Evolutionary conservation across 2,329 filamentous ascomycete genomes (phyloP), one percentile per base, ranked within the genome.

Genomic region (Verticillium albo-atrum): DNA sequence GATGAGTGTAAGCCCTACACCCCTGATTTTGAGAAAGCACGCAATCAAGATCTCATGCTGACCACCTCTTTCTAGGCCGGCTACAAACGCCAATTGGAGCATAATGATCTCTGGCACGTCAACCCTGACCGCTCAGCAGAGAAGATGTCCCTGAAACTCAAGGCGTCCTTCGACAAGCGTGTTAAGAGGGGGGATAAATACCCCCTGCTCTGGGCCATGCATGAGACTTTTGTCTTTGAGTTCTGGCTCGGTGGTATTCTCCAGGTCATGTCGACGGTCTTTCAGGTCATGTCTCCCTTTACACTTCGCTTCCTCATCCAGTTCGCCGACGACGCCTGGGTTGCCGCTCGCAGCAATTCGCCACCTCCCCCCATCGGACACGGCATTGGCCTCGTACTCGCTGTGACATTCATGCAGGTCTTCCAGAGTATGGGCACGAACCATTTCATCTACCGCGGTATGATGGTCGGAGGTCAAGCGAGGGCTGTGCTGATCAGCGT

Each of bases 401-500:
- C 91, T 9, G 89, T 98, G 59, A 92, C 90, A 1, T 72, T 82
- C 50, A 95, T 98, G 91, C 93, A 97, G 72, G 81, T 93, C 23
- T 70, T 89, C 12, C 91, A 96, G 74, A 94, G 89, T 71, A 69
- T 96, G 64, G 86, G 86, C 27, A 91, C 88, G 2, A 96, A 93
- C 68, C 94, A 98, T 69, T 97, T 96, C 75, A 89, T 98, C 69
- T 98, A 94, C 69, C 86, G 88, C 25, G 92, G 94, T 25, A 96
- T 97, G 89, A 88, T 96, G 76, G 86, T 96, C 42, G 95, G 94
- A 63, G 95, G 92, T 0, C 89, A 97, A 75, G 78, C 85, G 7
- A 84, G 94, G 70, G 92, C 88, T 1, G 89, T 91, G 0, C 77
- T 98, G 51, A 96, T 97, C 65, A 86, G 90, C 25, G 77, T 92